Evolutionary conservation across 2,329 filamentous ascomycete species (phyloP).

Genomic region (Fusarium xylarioides): DNA sequence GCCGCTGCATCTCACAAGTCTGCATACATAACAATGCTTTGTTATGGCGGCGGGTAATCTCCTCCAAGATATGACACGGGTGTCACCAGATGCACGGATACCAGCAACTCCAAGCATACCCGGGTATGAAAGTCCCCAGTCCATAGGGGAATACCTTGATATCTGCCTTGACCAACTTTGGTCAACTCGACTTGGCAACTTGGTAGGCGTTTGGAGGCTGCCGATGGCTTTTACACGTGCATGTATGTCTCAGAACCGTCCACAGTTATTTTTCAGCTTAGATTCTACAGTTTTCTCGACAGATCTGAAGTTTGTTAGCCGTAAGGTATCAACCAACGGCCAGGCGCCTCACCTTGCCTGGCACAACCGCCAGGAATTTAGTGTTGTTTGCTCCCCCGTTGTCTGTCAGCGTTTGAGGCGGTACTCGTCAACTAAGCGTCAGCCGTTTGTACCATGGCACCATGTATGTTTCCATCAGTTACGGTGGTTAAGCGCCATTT

Average conservation of each 20-base stretch:
- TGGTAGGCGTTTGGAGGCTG: background rate
- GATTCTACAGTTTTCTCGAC: background rate
- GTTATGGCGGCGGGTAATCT: background rate
- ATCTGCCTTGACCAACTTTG: too few species aligned
- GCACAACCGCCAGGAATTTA: background rate
- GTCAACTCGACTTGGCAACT: background rate
- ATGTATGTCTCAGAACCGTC: background rate
- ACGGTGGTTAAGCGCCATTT: background rate
- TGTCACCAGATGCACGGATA: background rate
- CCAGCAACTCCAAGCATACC: background rate
- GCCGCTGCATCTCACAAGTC: background rate
- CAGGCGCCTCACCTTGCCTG: background rate
- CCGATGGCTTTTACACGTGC: background rate
- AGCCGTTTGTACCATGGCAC: background rate
- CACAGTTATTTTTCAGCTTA: background rate
- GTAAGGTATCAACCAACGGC: background rate
- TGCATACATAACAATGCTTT: background rate
- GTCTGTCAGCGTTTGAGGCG: background rate
- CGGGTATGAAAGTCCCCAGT: background rate
- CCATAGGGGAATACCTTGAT: background rate
- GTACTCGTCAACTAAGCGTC: background rate
- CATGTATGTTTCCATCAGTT: background rate
- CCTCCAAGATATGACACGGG: background rate
- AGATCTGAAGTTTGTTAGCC: background rate
- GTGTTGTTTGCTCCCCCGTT: slow-evolving; percentile 9